Base-by-base conservation (phyloP, 768 basidiomycete species). In the Kwoniella dendrophila region DNA sequence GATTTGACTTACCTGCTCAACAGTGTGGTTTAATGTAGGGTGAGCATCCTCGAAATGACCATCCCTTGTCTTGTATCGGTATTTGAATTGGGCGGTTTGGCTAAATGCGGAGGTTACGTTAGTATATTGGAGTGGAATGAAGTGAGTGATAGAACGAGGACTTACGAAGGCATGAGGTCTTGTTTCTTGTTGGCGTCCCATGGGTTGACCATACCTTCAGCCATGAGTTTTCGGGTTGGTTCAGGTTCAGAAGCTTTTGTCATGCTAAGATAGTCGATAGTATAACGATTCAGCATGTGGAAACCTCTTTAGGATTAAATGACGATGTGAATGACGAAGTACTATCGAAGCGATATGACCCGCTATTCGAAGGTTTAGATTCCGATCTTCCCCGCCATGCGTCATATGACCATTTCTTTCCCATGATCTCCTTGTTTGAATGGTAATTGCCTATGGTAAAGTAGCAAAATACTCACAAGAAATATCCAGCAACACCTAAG, bases 21-120 rank as follows among this genome's bases (percentile, higher is more conserved):
- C 56, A 36, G 71, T 69, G 1, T 55, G 33, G 61, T 72, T 74
- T 50, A 72, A 26, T 24, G 66, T 65, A 4, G 77, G 77, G 36
- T 68, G 64, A 10, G 75, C 64, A 63, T 78, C 77, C 58, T 75
- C 74, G 51, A 62, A 69, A 65, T 67, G 68, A 20, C 77, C 77
- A 16, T 73, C 68, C 26, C 72, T 49, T 44, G 69, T 75, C 64
- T 72, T 72, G 71, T 75, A 71, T 55, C 75, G 64, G 68, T 76
- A 75, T 64, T 75, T 75, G 74, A 77, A 75, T 26, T 66, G 71
- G n/a, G 76, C 76, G 47, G 73, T 72, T 56, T 64, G 63, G 33
- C 69, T 67, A 59, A 14, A 41, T 22, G 24, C 7, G 26, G 12
- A 7, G 27, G 20, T 4, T 26, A 34, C 18, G 29, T 24, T 22